Conservation (phyloP, 768 basidiomycete genomes). For the Pulveroboletus sp. region DNA sequence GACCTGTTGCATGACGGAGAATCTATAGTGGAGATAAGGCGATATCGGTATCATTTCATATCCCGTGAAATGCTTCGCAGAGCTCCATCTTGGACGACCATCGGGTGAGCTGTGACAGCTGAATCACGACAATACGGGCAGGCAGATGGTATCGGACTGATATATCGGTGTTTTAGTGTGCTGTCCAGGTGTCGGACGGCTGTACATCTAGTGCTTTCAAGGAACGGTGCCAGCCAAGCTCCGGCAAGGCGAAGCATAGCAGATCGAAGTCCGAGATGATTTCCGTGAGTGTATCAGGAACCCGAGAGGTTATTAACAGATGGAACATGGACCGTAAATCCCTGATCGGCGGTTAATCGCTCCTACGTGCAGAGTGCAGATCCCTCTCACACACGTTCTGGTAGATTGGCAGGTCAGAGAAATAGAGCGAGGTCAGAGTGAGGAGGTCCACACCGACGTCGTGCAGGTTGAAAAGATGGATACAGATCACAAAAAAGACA, state of each 20-base stretch:
- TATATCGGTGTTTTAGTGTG: background rate
- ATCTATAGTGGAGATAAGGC: background rate
- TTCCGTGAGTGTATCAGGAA: background rate
- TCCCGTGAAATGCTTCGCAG: conserved; percentile 11
- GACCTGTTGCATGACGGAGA: background rate
- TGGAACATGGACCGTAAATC: conserved; percentile 1
- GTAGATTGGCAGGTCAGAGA: background rate
- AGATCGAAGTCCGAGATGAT: background rate
- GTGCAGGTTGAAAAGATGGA: background rate
- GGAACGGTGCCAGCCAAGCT: background rate
- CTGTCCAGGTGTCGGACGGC: background rate
- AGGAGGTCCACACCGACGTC: background rate
- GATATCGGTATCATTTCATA: conserved; percentile 8
- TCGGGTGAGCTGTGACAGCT: background rate
- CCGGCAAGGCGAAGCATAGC: background rate
- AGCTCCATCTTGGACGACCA: conserved; percentile 3
- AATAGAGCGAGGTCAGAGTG: background rate
- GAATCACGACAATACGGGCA: background rate
- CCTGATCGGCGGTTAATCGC: conserved; percentile 14
- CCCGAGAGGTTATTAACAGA: background rate
- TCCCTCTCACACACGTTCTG: conserved; percentile 1
- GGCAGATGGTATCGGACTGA: background rate
- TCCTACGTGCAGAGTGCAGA: background rate
- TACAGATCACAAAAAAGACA: background rate
- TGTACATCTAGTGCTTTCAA: background rate